Percentiles rank a stretch among this genome's conserved stretches.
Conservation (phyloP, 495 filamentous ascomycete genomes). For the Penicillium nucicola region DNA sequence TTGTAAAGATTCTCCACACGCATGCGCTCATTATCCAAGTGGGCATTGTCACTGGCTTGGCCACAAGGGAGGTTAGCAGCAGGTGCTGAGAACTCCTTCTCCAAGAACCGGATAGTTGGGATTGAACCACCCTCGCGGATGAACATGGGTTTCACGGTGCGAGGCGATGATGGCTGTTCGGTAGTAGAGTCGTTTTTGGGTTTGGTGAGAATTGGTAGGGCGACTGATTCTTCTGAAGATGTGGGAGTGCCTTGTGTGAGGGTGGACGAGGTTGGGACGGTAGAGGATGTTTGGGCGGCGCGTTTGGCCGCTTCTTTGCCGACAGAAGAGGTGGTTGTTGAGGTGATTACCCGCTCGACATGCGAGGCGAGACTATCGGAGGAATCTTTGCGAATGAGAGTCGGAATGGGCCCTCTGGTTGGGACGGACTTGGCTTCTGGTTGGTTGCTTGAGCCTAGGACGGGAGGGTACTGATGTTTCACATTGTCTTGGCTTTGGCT, state of each 20-base stretch:
- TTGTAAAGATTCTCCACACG: conserved; percentile 85
- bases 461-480: conserved; percentile 33
- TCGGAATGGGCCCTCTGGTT: conserved; percentile 5
- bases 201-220: conserved; percentile 23
- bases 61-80: conserved; percentile 94
- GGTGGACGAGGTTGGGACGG: conserved; percentile 56
- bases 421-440: conserved; percentile 14
- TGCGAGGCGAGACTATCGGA: conserved; percentile 45
- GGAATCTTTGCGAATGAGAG: conserved; percentile 38
- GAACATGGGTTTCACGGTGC: conserved; percentile 57
- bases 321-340: conserved; percentile 38
- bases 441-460: conserved; percentile 11
- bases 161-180: neutral
- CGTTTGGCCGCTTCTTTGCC: conserved; percentile 37
- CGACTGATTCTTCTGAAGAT: conserved; percentile 2
- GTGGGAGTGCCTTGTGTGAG: conserved; percentile 46
- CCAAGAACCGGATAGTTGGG: conserved; percentile 86
- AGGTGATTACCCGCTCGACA: conserved; percentile 46
- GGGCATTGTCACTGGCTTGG: conserved; percentile 89
- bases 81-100: conserved; percentile 90
- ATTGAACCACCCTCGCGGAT: conserved; percentile 96
- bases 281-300: conserved; percentile 31
- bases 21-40: conserved; percentile 92
- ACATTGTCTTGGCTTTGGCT: conserved; percentile 24
- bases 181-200: conserved; percentile 1